Base-by-base conservation (phyloP, 371 early-diverging fungal genomes). In the Zancudomyces culisetae region DNA sequence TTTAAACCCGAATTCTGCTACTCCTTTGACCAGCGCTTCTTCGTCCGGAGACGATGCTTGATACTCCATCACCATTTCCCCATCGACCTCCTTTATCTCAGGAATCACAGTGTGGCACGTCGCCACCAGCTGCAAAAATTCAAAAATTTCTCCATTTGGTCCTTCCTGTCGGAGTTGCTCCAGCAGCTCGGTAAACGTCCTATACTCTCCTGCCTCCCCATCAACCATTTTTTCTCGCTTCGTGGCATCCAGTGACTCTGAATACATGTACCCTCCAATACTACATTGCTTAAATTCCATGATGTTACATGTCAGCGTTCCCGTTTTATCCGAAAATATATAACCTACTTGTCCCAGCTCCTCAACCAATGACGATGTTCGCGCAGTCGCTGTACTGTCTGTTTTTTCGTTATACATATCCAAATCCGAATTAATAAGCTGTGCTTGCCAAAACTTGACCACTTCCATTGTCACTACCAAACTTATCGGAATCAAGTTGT, bases 21-120 rank as follows among this genome's bases (percentile, higher is more conserved):
- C 89, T 22, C 88, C 89, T 57, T 79, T 77, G 26, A 90, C 90
- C 47, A 90, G 67, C 3, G 91, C 91, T 39, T 79, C 89, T 61
- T 90, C 91, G 64, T 90, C 91, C 0, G 91, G 91, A 3, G 90
- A 89, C 0, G 85, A 79, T 1, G 90, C 87, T 64, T 90, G 89
- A 65, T 90, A 90, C 20, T 74, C 63, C 49, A 85, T 78, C 19
- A 19, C 29, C 19, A 13, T 22, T 40, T 74, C 74, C 57, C 42
- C 54, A 1, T 40, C 47, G n/a, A n/a, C n/a, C 4, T 40, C 58
- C 15, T 49, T 52, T 27, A 52, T 49, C 64, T 94, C 94, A 2
- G 95, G 92, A 64, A 95, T 91, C 15, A 97, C 98, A 2, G 95
- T 97, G 66, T 97, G 95, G 66, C 98, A 97, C 18, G 81, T 79